Evolutionary conservation across 306 rosid species (phyloP).

Genomic region (Trifolium subterraneum): DNA sequence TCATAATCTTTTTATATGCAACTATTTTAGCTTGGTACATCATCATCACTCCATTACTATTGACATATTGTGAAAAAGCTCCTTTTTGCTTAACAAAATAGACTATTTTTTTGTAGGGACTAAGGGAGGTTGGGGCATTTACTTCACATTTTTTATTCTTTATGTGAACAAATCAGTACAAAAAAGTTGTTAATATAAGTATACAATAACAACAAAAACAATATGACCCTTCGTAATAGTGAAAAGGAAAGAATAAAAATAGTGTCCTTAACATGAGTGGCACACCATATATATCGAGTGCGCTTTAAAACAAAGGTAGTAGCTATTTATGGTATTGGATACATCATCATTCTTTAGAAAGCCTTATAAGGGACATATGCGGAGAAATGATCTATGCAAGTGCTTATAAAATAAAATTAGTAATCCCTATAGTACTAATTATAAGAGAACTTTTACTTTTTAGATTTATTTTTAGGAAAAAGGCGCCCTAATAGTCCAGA

Average conservation of each 20-base stretch:
- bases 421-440: too few relatives aligned
- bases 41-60: not conserved
- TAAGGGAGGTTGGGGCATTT: slow-evolving; percentile 3
- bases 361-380: too few relatives aligned
- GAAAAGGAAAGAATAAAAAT: slow-evolving; percentile 28
- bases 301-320: too few relatives aligned
- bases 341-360: too few relatives aligned
- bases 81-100: not conserved
- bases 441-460: too few relatives aligned
- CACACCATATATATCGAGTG: not conserved
- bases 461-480: too few relatives aligned
- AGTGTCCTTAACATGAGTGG: not conserved
- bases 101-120: not conserved
- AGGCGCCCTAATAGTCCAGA: too few relatives aligned
- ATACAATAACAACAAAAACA: not conserved
- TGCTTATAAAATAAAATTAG: too few relatives aligned
- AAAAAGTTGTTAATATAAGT: slow-evolving; percentile 11
- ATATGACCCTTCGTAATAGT: not conserved
- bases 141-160: not conserved
- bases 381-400: too few relatives aligned
- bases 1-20: too few relatives aligned
- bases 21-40: not conserved
- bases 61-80: not conserved
- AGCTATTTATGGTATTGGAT: too few relatives aligned
- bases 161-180: not conserved